A percentile compares a stretch with the other conserved stretches of the same genome.
These are phyloP conservation scores for Primulina tabacum DNA, from an alignment of 257 asterid genomes.

Conservation along the genomic window DNA sequence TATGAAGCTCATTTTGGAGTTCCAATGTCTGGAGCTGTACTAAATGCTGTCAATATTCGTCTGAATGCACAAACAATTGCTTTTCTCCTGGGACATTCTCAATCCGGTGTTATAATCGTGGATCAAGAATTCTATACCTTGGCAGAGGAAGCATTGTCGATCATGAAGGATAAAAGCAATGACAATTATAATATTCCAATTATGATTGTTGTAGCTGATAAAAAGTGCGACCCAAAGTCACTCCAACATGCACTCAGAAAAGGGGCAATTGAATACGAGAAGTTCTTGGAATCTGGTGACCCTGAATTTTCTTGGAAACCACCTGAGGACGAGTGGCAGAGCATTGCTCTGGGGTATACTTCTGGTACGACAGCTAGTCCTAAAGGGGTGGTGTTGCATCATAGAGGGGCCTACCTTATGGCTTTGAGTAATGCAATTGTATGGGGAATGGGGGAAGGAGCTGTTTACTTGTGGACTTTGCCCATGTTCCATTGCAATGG, in stretches of 20 bases:
- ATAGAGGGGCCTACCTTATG: slow-evolving; percentile 93
- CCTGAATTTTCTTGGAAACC: slow-evolving; percentile 67
- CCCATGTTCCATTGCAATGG: slow-evolving; percentile 98
- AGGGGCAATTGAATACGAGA: slow-evolving; percentile 81
- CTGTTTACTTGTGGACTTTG: slow-evolving; percentile 82
- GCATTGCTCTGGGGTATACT: slow-evolving; percentile 86
- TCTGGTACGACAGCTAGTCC: slow-evolving; percentile 98
- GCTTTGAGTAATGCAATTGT: slow-evolving; percentile 62
- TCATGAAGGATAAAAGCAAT: slow-evolving; percentile 41
- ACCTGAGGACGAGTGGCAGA: slow-evolving; percentile 94
- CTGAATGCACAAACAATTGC: slow-evolving; percentile 76
- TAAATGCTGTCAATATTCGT: slow-evolving; percentile 86
- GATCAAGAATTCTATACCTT: slow-evolving; percentile 77
- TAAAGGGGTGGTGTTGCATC: slow-evolving; percentile 92
- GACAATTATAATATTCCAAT: slow-evolving; percentile 51
- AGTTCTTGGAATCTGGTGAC: slow-evolving; percentile 75
- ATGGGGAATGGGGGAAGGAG: slow-evolving; percentile 81
- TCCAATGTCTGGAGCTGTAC: slow-evolving; percentile 94
- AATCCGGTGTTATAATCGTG: slow-evolving; percentile 64
- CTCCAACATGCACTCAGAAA: slow-evolving; percentile 57
- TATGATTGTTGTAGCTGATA: slow-evolving; percentile 73
- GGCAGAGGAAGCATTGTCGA: slow-evolving; percentile 72
- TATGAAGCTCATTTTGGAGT: slow-evolving; percentile 93
- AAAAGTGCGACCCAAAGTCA: slow-evolving; percentile 53
- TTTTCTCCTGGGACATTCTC: slow-evolving; percentile 80